Base-by-base conservation (phyloP, 2,329 filamentous ascomycete species). In the Calonectria leucothoes region DNA sequence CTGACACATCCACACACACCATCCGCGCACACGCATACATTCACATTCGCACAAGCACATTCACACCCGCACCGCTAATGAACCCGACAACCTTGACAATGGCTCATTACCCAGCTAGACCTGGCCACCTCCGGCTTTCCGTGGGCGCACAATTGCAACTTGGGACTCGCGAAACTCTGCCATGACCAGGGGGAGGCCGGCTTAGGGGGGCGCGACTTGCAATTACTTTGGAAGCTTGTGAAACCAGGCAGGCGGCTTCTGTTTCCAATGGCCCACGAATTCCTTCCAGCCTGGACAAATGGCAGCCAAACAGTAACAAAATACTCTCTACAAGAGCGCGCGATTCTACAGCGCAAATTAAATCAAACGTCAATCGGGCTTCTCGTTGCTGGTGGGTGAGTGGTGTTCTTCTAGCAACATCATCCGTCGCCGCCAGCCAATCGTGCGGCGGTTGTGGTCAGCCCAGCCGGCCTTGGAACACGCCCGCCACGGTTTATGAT, bases 341-440 rank as follows among this genome's bases (percentile, higher is more conserved):
- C 66, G 55, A 69, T 25, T 63, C 48, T 33, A 33, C 59, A 42
- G 42, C 45, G 45, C 33, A 71, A 70, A 61, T 55, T 55, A 64
- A 57, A 39, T 45, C 17, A 72, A 76, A 69, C 71, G 42, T 37
- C 70, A 65, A 70, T 70, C 72, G 69, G 75, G 69, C 74, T 35
- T 72, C 71, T 73, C 33, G 15, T 37, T 35, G 66, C 51, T 63
- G 48, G 48, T 64, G 66, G 31, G 51, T 25, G 49, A 59, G 55
- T 39, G 55, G 55, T 72, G 49, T 59, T 52, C 39, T 29, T 35
- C 42, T 12, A 25, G 59, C 72, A 69, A 59, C 72, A 69, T 70
- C 65, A 75, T 73, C 57, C 31, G 71, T 75, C 75, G 66, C 59
- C 37, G 68, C 70, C 69, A 75, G 73, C 78, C 78, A 80, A 79